Evolutionary conservation across 225 moss, liverwort and hornwort genomes (phyloP), one percentile per base, ranked within the genome.

Genomic region (Pseudoscleropodium purum): DNA sequence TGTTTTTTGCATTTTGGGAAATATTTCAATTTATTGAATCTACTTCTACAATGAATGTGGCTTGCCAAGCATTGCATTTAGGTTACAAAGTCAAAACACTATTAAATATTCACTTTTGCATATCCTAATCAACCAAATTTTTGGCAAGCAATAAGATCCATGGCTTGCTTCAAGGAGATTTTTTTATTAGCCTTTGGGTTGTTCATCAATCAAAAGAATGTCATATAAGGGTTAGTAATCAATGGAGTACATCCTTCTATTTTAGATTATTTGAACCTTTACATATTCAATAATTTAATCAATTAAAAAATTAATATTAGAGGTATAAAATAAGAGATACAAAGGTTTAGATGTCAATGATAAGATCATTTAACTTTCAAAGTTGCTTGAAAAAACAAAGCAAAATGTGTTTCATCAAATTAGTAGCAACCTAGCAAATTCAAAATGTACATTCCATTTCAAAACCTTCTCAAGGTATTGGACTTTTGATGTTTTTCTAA

Each of bases 201-300:
- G 3, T 6, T 0, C 1, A 0, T 10, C 2, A 76, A 2, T 1
- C 2, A 76, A 76, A 0, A 0, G 4, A 34, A 33, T 34, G 3
- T 13, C 1, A 4, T 76, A 21, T 6, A 76, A 21, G 2, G 21
- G 5, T 13, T 23, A 34, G 8, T 78, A 54, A 7, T 54, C 15
- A 54, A 36, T 54, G 6, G 3, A 34, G 1, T 54, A 4, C 2
- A 77, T 77, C 23, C 4, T 56, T 37, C 10, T 0, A 56, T 52
- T 52, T 0, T 76, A 76, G 14, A 13, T 21, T 76, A 76, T 76
- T 51, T 51, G 2, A 76, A 34, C 5, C 13, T 0, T 52, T 21
- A 8, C 0, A 0, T 0, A 52, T 76, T 76, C 5, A 52, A 21
- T 43, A 5, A 77, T 21, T 52, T 23, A 24, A 77, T 23, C 8